Evolutionary conservation across 768 basidiomycete species (phyloP).

Genomic region (Leccinum variicolor): DNA sequence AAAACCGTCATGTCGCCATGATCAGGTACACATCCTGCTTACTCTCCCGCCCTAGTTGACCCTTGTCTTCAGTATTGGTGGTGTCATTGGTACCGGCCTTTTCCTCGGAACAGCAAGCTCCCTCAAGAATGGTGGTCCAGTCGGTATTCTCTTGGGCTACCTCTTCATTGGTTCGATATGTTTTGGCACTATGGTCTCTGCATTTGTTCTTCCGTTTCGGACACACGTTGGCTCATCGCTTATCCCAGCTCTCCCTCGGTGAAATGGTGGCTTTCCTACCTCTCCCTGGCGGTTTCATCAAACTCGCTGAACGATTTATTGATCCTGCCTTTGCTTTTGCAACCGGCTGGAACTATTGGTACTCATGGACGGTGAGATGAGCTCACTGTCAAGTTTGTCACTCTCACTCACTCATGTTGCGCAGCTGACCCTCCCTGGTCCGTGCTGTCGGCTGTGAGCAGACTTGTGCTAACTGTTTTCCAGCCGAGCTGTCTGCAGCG

Average conservation of each 20-base stretch:
- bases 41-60: neutral
- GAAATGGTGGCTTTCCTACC: constrained; percentile 48
- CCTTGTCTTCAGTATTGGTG: constrained; percentile 22
- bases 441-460: neutral
- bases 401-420: neutral
- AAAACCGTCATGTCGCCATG: constrained; percentile 36
- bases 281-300: constrained; percentile 44
- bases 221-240: neutral
- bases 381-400: neutral
- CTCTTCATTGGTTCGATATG: constrained; percentile 35
- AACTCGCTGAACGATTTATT: constrained; percentile 46
- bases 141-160: constrained; percentile 47
- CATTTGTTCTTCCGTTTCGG: neutral
- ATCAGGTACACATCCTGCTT: constrained; percentile 22
- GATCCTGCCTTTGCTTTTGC: constrained; percentile 45
- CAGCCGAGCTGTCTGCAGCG: constrained; percentile 47
- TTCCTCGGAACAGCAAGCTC: constrained; percentile 35
- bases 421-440: constrained; percentile 27
- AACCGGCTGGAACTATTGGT: constrained; percentile 42
- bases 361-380: constrained; percentile 31
- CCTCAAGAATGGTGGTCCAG: constrained; percentile 40
- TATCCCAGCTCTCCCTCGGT: constrained; percentile 32
- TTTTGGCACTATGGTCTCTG: constrained; percentile 36
- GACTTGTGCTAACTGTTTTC: constrained; percentile 2
- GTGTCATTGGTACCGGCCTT: constrained; percentile 42